These are phyloP conservation scores for Dryadomyces quercivorus DNA, from an alignment of 2,329 filamentous ascomycete genomes.

Conservation along the genomic window DNA sequence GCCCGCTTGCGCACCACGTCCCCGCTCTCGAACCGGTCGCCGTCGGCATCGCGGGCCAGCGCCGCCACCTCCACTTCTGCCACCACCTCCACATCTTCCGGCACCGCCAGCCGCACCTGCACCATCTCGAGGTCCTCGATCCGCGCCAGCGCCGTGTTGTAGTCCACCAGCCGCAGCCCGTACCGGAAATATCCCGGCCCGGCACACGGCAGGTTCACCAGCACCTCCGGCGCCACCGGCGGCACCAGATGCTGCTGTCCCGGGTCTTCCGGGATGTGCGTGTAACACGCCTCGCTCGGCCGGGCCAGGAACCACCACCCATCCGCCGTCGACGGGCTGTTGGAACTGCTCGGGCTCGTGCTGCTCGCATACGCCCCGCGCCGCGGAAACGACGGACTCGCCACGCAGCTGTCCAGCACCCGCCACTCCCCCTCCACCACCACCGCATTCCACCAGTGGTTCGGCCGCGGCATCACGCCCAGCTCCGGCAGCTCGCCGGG, in stretches of 20 bases:
- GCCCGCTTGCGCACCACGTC: constrained; percentile 77
- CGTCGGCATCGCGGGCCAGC: constrained; percentile 72
- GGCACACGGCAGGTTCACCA: constrained; percentile 75
- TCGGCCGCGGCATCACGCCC: constrained; percentile 71
- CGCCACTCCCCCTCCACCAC: constrained; percentile 92
- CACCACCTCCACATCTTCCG: constrained; percentile 78
- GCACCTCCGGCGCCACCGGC: constrained; percentile 69
- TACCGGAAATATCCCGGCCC: constrained; percentile 85
- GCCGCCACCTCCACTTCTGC: constrained; percentile 83
- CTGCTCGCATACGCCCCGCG: constrained; percentile 62
- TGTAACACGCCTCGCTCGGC: constrained; percentile 86
- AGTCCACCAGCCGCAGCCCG: constrained; percentile 67
- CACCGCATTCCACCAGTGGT: constrained; percentile 97
- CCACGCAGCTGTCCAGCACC: constrained; percentile 86
- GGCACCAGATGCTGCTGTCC: constrained; percentile 90
- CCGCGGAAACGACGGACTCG: constrained; percentile 79
- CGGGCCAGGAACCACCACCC: constrained; percentile 88
- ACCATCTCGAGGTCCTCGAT: constrained; percentile 90
- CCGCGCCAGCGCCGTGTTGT: constrained; percentile 74
- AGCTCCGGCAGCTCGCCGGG: constrained; percentile 77
- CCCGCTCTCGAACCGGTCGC: constrained; percentile 86
- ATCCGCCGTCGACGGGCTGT: constrained; percentile 59
- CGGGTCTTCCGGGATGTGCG: constrained; percentile 79
- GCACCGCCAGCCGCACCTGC: constrained; percentile 78
- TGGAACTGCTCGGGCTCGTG: constrained; percentile 12